phyloP scores from a whole-genome alignment of 768 basidiomycete genomes.

The Suillus lakei region DNA sequence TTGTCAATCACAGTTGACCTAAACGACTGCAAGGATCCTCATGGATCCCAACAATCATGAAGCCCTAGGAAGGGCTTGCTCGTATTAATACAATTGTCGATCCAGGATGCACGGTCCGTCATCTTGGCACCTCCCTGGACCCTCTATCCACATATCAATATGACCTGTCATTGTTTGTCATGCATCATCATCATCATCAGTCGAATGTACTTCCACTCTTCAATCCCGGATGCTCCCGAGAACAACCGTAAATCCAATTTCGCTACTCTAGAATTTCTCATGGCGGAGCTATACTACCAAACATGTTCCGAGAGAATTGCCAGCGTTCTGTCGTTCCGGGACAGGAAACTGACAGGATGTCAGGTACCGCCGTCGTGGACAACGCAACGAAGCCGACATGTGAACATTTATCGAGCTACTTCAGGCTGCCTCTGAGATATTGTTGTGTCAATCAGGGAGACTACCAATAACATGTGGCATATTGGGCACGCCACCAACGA shows the following conservation, averaged over 20 bases:
- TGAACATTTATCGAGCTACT: not conserved
- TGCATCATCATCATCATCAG: too few relatives aligned
- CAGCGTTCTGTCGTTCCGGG: not conserved
- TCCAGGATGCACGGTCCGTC: not conserved
- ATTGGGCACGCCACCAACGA: not conserved
- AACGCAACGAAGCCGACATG: not conserved
- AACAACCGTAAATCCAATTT: not conserved
- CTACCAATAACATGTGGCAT: not conserved
- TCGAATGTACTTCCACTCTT: not conserved
- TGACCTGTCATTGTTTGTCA: too few relatives aligned
- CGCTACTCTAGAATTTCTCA: not conserved
- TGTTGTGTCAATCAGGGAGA: not conserved
- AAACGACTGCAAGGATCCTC: not conserved
- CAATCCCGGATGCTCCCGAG: not conserved
- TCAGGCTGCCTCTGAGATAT: not conserved
- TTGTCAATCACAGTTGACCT: too few relatives aligned
- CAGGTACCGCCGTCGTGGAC: not conserved
- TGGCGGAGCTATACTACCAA: not conserved
- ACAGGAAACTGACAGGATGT: not conserved
- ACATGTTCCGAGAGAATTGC: not conserved
- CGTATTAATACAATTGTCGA: constrained; percentile 1
- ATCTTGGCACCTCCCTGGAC: not conserved
- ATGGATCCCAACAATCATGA: not conserved
- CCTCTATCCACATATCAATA: too few relatives aligned
- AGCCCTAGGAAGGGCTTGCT: not conserved